Conservation (phyloP, 2,329 filamentous ascomycete species). For the Calonectria honghensis region DNA sequence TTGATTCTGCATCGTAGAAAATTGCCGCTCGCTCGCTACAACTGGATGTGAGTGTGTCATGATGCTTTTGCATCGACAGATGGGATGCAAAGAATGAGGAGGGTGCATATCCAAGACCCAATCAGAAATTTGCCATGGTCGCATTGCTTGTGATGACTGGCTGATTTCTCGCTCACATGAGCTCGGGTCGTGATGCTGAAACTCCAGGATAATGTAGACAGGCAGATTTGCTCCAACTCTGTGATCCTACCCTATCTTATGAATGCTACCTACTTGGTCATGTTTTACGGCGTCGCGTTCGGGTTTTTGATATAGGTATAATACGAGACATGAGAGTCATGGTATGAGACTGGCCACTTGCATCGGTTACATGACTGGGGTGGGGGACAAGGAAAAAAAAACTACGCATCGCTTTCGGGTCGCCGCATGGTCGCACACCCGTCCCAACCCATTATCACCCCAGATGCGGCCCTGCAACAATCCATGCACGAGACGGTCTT, state of each 20-base stretch:
- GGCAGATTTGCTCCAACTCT: slow-evolving; percentile 12
- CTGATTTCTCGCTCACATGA: slow-evolving; percentile 12
- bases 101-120: slow-evolving; percentile 17
- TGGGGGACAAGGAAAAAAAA: neutral
- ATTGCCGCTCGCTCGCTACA: slow-evolving; percentile 11
- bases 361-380: neutral
- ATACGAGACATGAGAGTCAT: slow-evolving; percentile 4
- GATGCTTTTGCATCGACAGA: slow-evolving; percentile 2
- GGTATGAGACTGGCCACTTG: neutral
- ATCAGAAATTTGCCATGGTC: slow-evolving; percentile 15
- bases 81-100: neutral
- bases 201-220: slow-evolving; percentile 19
- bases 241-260: slow-evolving; percentile 19
- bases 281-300: neutral
- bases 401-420: slow-evolving; percentile 15
- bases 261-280: slow-evolving; percentile 15
- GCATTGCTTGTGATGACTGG: slow-evolving; percentile 24
- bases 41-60: neutral
- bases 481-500: slow-evolving; percentile 16
- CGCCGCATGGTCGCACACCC: slow-evolving; percentile 28
- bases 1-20: slow-evolving; percentile 4
- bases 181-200: slow-evolving; percentile 6
- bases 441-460: slow-evolving; percentile 18
- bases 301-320: neutral
- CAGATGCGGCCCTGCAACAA: slow-evolving; percentile 29